Percentiles rank a stretch among this genome's conserved stretches.
phyloP scores from a whole-genome alignment of 75 land plant genomes.

The Cryptomeria japonica region DNA sequence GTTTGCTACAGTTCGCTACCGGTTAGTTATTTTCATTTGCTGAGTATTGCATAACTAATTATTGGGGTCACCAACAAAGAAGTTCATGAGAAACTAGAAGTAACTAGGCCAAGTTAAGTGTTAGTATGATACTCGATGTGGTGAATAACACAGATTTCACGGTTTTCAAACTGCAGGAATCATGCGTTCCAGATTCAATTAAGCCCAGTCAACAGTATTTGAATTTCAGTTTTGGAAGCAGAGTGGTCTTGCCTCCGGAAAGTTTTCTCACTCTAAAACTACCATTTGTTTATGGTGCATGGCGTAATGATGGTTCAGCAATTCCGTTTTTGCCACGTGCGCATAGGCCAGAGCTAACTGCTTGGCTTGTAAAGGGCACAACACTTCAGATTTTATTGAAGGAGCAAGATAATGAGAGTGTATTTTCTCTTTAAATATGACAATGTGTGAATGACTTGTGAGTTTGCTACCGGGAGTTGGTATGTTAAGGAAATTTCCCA shows the following conservation, averaged over 20 bases:
- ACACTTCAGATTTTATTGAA: conserved; percentile 62
- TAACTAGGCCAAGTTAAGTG: not conserved
- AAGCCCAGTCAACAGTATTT: conserved; percentile 36
- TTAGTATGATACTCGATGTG: not conserved
- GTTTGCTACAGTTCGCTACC: not conserved
- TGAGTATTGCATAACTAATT: not conserved
- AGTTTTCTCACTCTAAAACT: conserved; percentile 82
- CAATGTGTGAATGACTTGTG: not conserved
- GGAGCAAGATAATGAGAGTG: conserved; percentile 13
- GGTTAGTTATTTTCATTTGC: not conserved
- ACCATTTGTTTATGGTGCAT: conserved; percentile 87
- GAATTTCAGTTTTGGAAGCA: conserved; percentile 67
- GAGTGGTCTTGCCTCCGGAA: conserved; percentile 91
- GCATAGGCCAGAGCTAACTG: conserved; percentile 78
- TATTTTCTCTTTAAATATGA: not conserved
- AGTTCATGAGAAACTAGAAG: not conserved
- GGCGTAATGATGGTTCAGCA: conserved; percentile 47
- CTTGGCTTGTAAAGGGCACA: conserved; percentile 84
- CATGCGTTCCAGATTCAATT: conserved; percentile 46
- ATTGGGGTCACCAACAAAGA: not conserved
- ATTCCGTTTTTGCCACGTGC: conserved; percentile 60
- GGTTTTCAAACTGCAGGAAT: conserved; percentile 33
- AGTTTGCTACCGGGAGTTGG: not conserved
- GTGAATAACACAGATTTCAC: not conserved
- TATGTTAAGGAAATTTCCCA: not conserved